phyloP scores from a whole-genome alignment of 495 filamentous ascomycete species.

The Margaritispora aquatica region DNA sequence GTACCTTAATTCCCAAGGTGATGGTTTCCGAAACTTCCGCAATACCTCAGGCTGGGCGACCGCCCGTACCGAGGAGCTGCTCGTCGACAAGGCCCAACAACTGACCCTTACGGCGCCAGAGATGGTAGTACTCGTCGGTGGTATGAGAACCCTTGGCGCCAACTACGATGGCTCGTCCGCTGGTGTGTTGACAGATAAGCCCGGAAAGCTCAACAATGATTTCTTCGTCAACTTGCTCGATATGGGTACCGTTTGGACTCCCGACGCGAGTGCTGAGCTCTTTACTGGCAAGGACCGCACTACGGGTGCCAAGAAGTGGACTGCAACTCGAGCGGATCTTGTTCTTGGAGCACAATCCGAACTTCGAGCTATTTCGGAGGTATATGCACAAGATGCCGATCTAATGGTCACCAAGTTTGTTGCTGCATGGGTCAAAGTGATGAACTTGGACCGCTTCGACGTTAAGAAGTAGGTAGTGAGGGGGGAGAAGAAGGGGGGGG shows the following conservation, averaged over 20 bases:
- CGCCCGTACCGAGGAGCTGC: conserved; percentile 15
- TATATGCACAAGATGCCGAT: conserved; percentile 11
- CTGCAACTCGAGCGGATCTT: conserved; percentile 13
- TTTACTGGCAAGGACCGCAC: conserved; percentile 14
- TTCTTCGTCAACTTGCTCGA: conserved; percentile 17
- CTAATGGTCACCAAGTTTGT: conserved; percentile 8
- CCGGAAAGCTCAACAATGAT: conserved; percentile 14
- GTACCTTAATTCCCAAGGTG: conserved; percentile 16
- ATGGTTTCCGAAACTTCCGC: conserved; percentile 18
- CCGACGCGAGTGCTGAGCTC: neutral
- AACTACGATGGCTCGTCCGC: conserved; percentile 12
- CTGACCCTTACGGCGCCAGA: conserved; percentile 15
- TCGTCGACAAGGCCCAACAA: conserved; percentile 18
- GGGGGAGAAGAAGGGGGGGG: neutral
- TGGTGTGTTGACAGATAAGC: conserved; percentile 7
- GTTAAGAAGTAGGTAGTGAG: conserved; percentile 6
- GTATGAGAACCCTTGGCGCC: conserved; percentile 9
- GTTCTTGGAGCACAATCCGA: conserved; percentile 11
- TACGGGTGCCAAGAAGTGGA: conserved; percentile 10
- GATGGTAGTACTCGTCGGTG: conserved; percentile 17
- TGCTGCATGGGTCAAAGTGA: conserved; percentile 11
- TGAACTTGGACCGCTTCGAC: conserved; percentile 2
- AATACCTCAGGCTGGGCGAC: conserved; percentile 16
- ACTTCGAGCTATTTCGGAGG: conserved; percentile 12
- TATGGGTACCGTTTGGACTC: conserved; percentile 14